phyloP scores from a whole-genome alignment of 1,139 yeast species.

The Candida tropicalis region DNA sequence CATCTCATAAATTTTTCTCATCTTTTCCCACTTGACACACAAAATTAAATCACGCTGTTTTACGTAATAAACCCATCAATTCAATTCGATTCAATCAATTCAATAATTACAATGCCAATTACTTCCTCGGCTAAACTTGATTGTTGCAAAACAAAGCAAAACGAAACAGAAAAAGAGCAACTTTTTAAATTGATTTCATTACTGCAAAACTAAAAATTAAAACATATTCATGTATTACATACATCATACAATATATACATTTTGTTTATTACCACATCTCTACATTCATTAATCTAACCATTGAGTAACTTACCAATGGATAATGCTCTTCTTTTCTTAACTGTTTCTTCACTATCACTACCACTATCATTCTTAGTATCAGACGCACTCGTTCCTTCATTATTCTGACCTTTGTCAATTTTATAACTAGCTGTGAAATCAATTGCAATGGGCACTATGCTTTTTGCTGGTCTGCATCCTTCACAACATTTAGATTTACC shows the following conservation, averaged over 20 bases:
- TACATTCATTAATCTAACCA: constrained; percentile 13
- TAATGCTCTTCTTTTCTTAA: constrained; percentile 18
- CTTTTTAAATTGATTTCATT: no score
- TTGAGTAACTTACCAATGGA: constrained; percentile 44
- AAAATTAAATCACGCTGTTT: no score
- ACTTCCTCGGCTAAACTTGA: no score
- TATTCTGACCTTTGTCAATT: constrained; percentile 11
- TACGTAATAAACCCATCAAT: no score
- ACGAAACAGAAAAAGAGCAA: no score
- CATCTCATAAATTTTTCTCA: no score
- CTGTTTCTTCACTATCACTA: constrained; percentile 6
- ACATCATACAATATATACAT: constrained; percentile 1
- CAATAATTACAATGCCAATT: no score
- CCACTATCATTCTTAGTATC: constrained; percentile 5
- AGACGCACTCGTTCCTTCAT: neutral
- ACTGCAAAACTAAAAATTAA: neutral
- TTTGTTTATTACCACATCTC: neutral
- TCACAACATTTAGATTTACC: constrained; percentile 13
- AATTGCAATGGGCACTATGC: constrained; percentile 26
- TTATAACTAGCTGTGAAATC: constrained; percentile 29
- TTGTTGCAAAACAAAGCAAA: no score
- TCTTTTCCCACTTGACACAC: no score
- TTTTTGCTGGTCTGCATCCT: constrained; percentile 7
- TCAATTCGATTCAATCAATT: no score
- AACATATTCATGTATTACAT: neutral